A percentile compares a stretch with the other conserved stretches of the same genome.
Evolutionary conservation across 106 monocot genomes (phyloP).

Genomic region (Dendrobium nobile): DNA sequence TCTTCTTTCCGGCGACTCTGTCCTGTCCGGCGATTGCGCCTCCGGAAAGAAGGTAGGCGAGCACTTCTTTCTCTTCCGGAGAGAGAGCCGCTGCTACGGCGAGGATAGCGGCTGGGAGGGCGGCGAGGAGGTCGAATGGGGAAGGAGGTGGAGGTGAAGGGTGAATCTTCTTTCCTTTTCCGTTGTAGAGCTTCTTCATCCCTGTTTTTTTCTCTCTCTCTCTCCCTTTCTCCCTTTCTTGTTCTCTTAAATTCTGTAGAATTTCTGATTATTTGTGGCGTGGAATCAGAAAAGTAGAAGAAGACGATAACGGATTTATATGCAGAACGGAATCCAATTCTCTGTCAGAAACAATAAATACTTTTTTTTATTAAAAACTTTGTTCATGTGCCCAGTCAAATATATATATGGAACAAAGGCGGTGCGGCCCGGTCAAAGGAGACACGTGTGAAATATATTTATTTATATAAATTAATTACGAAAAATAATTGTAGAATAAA

Average conservation of each 20-base stretch:
- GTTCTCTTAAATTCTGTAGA: background rate
- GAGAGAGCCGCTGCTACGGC: constrained; percentile 36
- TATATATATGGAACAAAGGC: too few species aligned
- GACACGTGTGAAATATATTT: too few species aligned
- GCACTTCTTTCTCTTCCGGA: constrained; percentile 34
- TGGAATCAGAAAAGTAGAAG: background rate
- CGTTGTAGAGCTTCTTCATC: constrained; percentile 24
- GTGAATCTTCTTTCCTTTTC: constrained; percentile 21
- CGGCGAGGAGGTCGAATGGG: background rate
- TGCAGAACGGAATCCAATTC: too few species aligned
- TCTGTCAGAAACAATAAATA: too few species aligned
- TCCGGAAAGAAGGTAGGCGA: constrained; percentile 34
- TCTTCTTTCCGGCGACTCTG: background rate
- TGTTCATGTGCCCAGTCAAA: too few species aligned
- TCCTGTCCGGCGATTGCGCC: background rate
- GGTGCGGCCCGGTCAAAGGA: too few species aligned
- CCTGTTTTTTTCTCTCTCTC: background rate
- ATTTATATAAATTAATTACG: too few species aligned
- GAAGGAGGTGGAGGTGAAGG: constrained; percentile 16
- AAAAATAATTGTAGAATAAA: too few species aligned
- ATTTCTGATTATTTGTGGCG: too few species aligned
- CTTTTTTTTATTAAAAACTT: too few species aligned
- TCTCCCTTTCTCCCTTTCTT: background rate
- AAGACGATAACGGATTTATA: background rate
- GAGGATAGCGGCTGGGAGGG: constrained; percentile 33